These are phyloP conservation scores for Scopulariopsis brevicaulis DNA, from an alignment of 2,329 filamentous ascomycete genomes.

Conservation along the genomic window DNA sequence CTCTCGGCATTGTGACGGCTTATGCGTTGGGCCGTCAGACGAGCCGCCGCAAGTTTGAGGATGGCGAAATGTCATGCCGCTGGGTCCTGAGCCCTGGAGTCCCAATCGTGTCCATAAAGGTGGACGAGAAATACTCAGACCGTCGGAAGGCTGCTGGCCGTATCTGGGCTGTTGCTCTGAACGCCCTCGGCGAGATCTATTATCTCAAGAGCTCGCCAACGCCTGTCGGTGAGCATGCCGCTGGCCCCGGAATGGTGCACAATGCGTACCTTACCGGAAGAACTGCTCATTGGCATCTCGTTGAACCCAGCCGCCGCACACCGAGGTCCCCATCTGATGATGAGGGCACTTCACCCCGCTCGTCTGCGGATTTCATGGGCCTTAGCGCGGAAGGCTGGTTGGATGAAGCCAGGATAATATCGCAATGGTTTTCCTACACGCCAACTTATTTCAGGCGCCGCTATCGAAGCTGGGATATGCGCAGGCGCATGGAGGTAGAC, in stretches of 20 bases:
- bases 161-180: conserved; percentile 86
- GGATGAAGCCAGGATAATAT: conserved; percentile 73
- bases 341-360: conserved; percentile 57
- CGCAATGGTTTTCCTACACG: conserved; percentile 59
- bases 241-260: conserved; percentile 44
- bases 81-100: conserved; percentile 91
- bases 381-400: conserved; percentile 58
- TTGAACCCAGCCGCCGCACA: conserved; percentile 65
- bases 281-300: conserved; percentile 67
- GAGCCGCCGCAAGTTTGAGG: conserved; percentile 49
- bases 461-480: conserved; percentile 89
- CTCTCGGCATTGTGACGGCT: conserved; percentile 69
- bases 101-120: conserved; percentile 71
- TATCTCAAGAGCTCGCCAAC: conserved; percentile 66
- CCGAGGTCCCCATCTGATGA: not conserved
- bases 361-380: conserved; percentile 62
- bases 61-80: conserved; percentile 72
- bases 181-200: conserved; percentile 85
- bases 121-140: conserved; percentile 72
- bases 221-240: conserved; percentile 34
- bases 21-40: conserved; percentile 59
- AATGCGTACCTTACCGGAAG: conserved; percentile 74
- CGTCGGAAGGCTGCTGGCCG: conserved; percentile 59
- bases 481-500: conserved; percentile 72
- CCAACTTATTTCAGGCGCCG: conserved; percentile 69